phyloP scores from a whole-genome alignment of 2,329 filamentous ascomycete genomes.

The Nothophoma quercina region DNA sequence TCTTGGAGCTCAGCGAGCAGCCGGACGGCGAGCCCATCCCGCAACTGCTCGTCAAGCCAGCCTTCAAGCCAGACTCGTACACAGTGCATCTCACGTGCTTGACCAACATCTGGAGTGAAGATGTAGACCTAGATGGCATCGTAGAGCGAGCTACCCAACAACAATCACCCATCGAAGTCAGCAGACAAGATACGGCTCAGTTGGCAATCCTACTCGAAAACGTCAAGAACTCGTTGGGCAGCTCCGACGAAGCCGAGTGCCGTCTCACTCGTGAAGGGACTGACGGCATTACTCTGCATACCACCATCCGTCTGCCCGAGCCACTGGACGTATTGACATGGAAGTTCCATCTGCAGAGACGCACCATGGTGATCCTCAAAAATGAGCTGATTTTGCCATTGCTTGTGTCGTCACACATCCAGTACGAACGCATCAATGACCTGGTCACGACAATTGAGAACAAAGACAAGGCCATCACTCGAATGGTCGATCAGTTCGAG shows the following conservation, averaged over 20 bases:
- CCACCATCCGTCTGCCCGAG: constrained; percentile 68
- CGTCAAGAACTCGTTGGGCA: constrained; percentile 59
- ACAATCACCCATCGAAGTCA: constrained; percentile 76
- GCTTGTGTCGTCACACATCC: constrained; percentile 57
- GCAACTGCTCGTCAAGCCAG: constrained; percentile 68
- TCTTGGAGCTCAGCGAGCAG: constrained; percentile 37
- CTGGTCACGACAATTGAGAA: constrained; percentile 60
- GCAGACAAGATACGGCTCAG: constrained; percentile 69
- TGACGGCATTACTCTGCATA: constrained; percentile 58
- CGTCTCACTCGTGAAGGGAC: constrained; percentile 40
- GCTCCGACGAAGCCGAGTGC: constrained; percentile 48
- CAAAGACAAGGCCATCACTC: constrained; percentile 67
- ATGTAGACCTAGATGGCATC: constrained; percentile 67
- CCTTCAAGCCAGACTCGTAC: constrained; percentile 66
- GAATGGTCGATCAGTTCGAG: constrained; percentile 66
- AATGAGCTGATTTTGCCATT: constrained; percentile 62
- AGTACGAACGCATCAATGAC: constrained; percentile 57
- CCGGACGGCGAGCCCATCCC: constrained; percentile 54
- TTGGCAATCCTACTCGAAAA: constrained; percentile 72
- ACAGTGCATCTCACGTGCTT: constrained; percentile 74
- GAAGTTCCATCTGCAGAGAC: constrained; percentile 65
- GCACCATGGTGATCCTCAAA: constrained; percentile 53
- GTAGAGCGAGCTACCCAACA: constrained; percentile 67
- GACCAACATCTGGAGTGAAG: constrained; percentile 75
- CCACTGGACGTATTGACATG: constrained; percentile 70